Conservation (phyloP, 2,329 filamentous ascomycete genomes). For the Botryotinia globosa region DNA sequence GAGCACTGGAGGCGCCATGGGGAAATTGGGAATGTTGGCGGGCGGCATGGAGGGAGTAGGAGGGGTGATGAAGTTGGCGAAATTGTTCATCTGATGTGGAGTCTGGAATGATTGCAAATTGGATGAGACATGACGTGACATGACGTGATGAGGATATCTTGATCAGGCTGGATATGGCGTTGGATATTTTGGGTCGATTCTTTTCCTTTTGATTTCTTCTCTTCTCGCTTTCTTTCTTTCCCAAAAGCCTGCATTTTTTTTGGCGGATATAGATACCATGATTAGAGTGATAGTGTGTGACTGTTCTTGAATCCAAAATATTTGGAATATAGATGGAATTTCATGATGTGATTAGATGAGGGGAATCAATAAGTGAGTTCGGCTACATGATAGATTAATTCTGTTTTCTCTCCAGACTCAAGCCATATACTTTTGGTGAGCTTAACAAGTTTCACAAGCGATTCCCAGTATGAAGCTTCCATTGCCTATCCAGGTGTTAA, state of each 20-base stretch:
- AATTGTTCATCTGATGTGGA: slow-evolving; percentile 37
- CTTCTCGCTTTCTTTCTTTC: neutral
- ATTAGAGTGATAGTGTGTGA: neutral
- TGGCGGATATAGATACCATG: slow-evolving; percentile 2
- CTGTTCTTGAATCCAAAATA: neutral
- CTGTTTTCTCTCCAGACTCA: neutral
- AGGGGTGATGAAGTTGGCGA: slow-evolving; percentile 36
- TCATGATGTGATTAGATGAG: neutral
- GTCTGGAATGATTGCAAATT: neutral
- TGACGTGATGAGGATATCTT: neutral
- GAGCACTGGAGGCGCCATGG: slow-evolving; percentile 25
- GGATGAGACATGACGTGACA: neutral
- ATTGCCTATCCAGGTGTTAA: too few species aligned
- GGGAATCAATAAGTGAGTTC: neutral
- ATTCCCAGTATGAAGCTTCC: too few species aligned
- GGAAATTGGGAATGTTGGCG: slow-evolving; percentile 27
- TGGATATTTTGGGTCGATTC: neutral
- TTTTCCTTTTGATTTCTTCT: neutral
- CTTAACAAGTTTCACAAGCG: neutral
- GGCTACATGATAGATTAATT: neutral
- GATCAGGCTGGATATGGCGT: neutral
- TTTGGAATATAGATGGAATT: neutral
- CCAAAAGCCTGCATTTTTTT: neutral
- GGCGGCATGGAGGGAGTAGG: slow-evolving; percentile 34
- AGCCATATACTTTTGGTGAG: too few species aligned